Percentiles rank a stretch among this genome's conserved stretches.
phyloP scores from a whole-genome alignment of 2,329 filamentous ascomycete species.

The Talaromyces pinophilus region DNA sequence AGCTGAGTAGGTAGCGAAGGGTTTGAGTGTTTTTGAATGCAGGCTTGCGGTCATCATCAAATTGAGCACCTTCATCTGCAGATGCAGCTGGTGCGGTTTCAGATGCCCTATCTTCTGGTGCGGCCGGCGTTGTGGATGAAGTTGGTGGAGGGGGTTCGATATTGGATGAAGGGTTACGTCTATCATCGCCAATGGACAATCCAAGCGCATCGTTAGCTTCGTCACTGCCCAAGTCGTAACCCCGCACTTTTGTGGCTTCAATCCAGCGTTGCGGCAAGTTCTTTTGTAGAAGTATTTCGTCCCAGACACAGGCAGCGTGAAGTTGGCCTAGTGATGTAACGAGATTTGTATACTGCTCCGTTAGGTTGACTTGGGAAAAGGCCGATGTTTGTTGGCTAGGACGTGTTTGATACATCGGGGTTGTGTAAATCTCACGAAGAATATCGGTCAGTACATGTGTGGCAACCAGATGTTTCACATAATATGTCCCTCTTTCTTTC shows the following conservation, averaged over 20 bases:
- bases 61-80: slow-evolving; percentile 16
- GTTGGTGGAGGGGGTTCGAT: slow-evolving; percentile 29
- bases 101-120: slow-evolving; percentile 3
- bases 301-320: slow-evolving; percentile 77
- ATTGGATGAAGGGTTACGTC: slow-evolving; percentile 26
- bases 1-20: slow-evolving; percentile 73
- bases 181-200: slow-evolving; percentile 28
- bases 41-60: slow-evolving; percentile 32
- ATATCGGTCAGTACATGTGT: slow-evolving; percentile 75
- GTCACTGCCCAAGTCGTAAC: slow-evolving; percentile 40
- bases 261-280: slow-evolving; percentile 67
- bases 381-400: slow-evolving; percentile 61
- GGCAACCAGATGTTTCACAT: slow-evolving; percentile 75
- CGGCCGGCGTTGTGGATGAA: slow-evolving; percentile 1
- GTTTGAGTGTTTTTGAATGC: slow-evolving; percentile 75
- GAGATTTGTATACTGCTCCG: slow-evolving; percentile 77
- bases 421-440: slow-evolving; percentile 71
- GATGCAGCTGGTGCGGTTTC: neutral
- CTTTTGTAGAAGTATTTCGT: slow-evolving; percentile 75
- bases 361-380: slow-evolving; percentile 77
- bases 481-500: slow-evolving; percentile 64
- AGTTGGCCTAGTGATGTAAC: slow-evolving; percentile 75
- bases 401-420: slow-evolving; percentile 63
- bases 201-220: slow-evolving; percentile 44
- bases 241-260: slow-evolving; percentile 47